These are phyloP conservation scores for Lotmaria passim DNA, from an alignment of 208 protist species.

Conservation along the genomic window DNA sequence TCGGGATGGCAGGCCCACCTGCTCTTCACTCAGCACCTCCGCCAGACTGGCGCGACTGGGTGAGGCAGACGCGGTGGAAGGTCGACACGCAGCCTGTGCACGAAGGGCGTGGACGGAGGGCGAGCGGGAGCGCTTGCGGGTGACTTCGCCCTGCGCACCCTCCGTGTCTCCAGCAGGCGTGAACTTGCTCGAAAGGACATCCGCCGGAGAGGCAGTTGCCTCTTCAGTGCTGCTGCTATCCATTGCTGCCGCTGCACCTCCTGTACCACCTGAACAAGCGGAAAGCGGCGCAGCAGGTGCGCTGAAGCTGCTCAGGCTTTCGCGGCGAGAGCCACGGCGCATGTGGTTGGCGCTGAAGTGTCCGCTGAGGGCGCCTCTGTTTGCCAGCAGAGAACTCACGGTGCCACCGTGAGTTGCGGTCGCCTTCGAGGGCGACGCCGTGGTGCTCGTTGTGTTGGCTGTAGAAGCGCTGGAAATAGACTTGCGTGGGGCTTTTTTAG, in stretches of 20 bases:
- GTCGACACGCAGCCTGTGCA: not conserved
- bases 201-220: not conserved
- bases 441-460: conserved; percentile 1
- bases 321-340: conserved; percentile 10
- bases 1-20: not conserved
- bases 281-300: not conserved
- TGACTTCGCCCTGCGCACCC: not conserved
- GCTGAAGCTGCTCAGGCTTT: not conserved
- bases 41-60: not conserved
- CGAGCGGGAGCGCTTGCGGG: conserved; percentile 28
- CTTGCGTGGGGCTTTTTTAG: not conserved
- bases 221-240: not conserved
- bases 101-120: not conserved
- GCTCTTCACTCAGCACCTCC: not conserved
- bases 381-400: not conserved
- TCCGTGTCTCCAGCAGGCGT: not conserved
- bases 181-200: not conserved
- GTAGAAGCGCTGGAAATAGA: not conserved
- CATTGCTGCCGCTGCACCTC: not conserved
- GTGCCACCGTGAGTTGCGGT: not conserved
- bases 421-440: not conserved
- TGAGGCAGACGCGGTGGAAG: not conserved
- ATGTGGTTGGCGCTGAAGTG: conserved; percentile 34
- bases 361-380: conserved; percentile 14
- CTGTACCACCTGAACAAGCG: too few species aligned